Base-by-base conservation (phyloP, 805 yeast species). In the Priceomyces fermenticarens region DNA sequence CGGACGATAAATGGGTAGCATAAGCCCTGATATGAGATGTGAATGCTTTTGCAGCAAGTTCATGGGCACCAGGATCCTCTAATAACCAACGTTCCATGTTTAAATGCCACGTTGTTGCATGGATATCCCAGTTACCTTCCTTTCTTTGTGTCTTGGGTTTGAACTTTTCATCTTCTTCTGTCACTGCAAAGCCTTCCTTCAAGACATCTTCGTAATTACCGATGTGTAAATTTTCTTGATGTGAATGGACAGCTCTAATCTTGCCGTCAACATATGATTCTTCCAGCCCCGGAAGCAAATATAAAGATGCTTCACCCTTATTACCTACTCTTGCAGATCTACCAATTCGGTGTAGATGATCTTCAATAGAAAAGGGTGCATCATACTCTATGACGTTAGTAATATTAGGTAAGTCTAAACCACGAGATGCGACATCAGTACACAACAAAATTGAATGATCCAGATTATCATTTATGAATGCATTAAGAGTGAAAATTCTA, bases 301-400 rank as follows among this genome's bases (percentile, higher is more conserved):
- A 88, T 43, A 93, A 63, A 2, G 80, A 60, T 1, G 97, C 85
- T 30, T 73, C 73, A 60, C 99, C 99, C 30, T 69, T 63, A 34
- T 81, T 76, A 47, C 99, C 99, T n/a, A 95, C 96, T 67, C 99
- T 82, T 7, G 99, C 99, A 10, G 98, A 89, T 70, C 99, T 81
- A 40, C 99, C 99, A 41, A 90, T 87, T 63, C 99, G 77, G 63
- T 93, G 99, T 43, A 93, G 70, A 72, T 93, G 99, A 58, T 93
- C 99, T 47, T 89, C 97, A 4, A 88, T 73, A 1, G 93, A 77
- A 56, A 91, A 90, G 4, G 99, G 97, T 2, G 99, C 97, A 58
- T 93, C 99, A 53, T 82, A 84, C 61, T 93, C 99, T 13, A 93
- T 73, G 26, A 93, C 96, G 36, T 83, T 79, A 34, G 93, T 78